Base-by-base conservation (phyloP, 495 filamentous ascomycete species). In the Viridothelium virens region DNA sequence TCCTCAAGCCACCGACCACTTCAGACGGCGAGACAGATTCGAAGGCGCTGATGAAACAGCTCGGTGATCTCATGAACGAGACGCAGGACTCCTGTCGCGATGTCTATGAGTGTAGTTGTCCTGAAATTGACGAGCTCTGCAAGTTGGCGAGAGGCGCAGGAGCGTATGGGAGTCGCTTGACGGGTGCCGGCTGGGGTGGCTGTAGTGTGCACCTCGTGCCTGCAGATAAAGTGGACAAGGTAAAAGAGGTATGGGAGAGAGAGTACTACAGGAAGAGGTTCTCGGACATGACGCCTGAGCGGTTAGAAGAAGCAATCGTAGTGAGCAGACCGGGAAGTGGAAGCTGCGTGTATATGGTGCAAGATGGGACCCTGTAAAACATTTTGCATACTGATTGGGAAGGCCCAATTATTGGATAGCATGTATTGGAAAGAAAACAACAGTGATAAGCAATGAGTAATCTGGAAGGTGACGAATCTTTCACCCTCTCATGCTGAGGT, bases 121-220 rank as follows among this genome's bases (percentile, higher is more conserved):
- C 88, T 0, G 91, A 97, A 76, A 84, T 97, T 39, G 95, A 98
- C 74, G 82, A 89, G 64, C 83, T 98, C 47, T 97, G 92, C 74
- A 72, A 77, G 37, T 87, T 97, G 69, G 93, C 94, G 1, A 82
- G 86, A 12, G 78, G 78, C 53, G 89, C 88, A 3, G 94, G 95
- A 31, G 84, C 87, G 48, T 93, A 89, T 76, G 95, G 94, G 31
- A 90, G 88, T 69, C 83, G 94, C 9, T 77, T 97, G 72, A 98
- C 94, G 1, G 94, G 94, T 62, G 94, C 94, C 16, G 94, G 94
- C 37, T 98, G 94, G 94, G 94, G 94, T 68, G 94, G 94, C 12
- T 97, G 95, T 76, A 91, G 84, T 56, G 93, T 98, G 62, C 95
- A 98, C 77, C 83, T 98, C 66, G 86, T 97, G 61, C 89, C 93